phyloP scores from a whole-genome alignment of 331 rosid genomes.

The Quercus tomentella region DNA sequence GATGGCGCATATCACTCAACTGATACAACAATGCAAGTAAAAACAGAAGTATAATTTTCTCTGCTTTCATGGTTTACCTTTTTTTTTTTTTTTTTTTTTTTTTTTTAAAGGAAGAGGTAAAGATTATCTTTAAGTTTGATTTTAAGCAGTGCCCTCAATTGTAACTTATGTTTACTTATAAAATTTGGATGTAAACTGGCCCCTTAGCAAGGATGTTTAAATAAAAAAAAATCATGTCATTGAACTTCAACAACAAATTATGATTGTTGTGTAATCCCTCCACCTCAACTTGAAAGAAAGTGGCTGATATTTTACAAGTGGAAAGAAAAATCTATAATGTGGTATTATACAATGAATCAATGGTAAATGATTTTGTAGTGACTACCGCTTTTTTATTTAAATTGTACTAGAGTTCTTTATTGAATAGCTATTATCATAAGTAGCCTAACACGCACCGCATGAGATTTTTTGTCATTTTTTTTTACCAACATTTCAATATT shows the following conservation, averaged over 20 bases:
- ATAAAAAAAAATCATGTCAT: background rate
- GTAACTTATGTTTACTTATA: background rate
- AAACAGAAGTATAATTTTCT: background rate
- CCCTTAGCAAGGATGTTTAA: background rate
- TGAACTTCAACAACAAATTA: background rate
- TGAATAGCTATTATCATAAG: no score
- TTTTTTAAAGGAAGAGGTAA: background rate
- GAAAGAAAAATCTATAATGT: no score
- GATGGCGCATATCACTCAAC: constrained; percentile 62
- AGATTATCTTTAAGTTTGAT: background rate
- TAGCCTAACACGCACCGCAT: no score
- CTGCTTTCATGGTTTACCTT: background rate
- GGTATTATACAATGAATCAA: no score
- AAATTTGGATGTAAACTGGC: background rate
- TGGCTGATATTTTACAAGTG: background rate
- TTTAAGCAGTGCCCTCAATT: background rate
- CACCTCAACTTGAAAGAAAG: background rate
- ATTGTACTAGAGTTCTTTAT: no score
- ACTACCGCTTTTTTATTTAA: no score
- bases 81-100: background rate
- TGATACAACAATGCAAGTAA: background rate
- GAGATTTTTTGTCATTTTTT: no score
- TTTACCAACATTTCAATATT: no score
- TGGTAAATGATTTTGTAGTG: no score
- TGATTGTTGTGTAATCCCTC: background rate